Base-by-base conservation (phyloP, 805 yeast genomes). In the Teunomyces panamensis region DNA sequence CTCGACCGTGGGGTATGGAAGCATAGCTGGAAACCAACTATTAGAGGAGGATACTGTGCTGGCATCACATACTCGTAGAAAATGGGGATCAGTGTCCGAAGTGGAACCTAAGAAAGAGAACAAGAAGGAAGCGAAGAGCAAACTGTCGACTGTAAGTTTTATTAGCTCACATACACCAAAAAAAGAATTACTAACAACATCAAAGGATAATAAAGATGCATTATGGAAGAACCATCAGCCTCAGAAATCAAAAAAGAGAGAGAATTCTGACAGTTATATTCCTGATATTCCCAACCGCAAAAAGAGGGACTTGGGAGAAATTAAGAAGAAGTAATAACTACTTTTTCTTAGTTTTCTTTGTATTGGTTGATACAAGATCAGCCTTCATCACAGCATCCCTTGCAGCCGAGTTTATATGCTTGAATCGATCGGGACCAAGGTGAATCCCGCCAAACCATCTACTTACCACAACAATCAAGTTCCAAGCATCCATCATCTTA, bases 381-480 rank as follows among this genome's bases (percentile, higher is more conserved):
- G 89, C 95, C 45, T 72, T 77, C 1, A 82, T 67, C 0, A 94
- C 75, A 0, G 92, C 97, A 43, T 89, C 94, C 59, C 97, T 74
- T 0, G 97, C 91, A 1, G 89, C 81, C 3, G 90, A 75, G 59
- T 92, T 94, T 49, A 94, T 94, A 64, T 94, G 98, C 57, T 87
- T 90, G 71, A 94, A 94, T 52, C 96, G 73, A 65, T 89, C 97
- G 0, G 98, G 94, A 0, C 99, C 99, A 17, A 94, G 66, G 54
- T 86, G 96, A 0, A 78, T 76, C 4, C 99, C 99, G 13, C 96
- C 97, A 63, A 79, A 94, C 97, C 97, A 92, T 50, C 99, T 69
- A 30, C 87, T 81, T 1, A 92, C 96, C 8, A 85, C 89, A 3
- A 91, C 96, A 53, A 90, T 78, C 3, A 87, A 88, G 61, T 91